Base-by-base conservation (phyloP, 2,329 filamentous ascomycete genomes). In the Arthrobotrys pseudoclavata region DNA sequence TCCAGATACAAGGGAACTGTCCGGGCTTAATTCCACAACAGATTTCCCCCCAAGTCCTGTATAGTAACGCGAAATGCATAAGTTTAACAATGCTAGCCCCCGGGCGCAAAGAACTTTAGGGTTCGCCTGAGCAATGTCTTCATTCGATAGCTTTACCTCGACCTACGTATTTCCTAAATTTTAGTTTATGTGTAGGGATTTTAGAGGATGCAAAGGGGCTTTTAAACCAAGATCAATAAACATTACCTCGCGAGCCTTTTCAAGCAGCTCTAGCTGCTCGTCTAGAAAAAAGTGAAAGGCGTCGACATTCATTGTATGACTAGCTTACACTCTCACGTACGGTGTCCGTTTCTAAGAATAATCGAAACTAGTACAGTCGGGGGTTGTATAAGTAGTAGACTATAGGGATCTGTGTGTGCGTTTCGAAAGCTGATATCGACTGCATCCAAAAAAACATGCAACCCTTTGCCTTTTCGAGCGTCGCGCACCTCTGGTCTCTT, bases 41-140 rank as follows among this genome's bases (percentile, higher is more conserved):
- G 92, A 93, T 79, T 93, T 92, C n/a, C 96, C 96, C 15, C 94
- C 96, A 42, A 97, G 86, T 0, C 96, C 96, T 0, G 96, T 99
- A 31, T 94, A 91, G 82, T 92, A 92, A 18, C 91, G 91, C 10
- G 88, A 86, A 37, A 97, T 85, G 34, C 88, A 85, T 7, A 98
- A 88, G 83, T 94, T 95, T 15, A 90, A 89, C 81, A 96, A 86
- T 34, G 93, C 93, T 47, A 93, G 87, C n/a, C 93, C 93, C 4
- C 91, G 91, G 74, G 91, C 89, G 82, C 92, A 89, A 12, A 79
- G 52, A n/a, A 10, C 37, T 29, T 57, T 68, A 4, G 68, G 62
- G n/a, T 48, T 48, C 10, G 40, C 34, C 26, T 60, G 40, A 18
- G 40, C 34, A 29, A 70, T 37, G 9, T 40, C 60, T 4, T 70